phyloP scores from a whole-genome alignment of 495 filamentous ascomycete genomes.

The Hyaloscypha bicolor region DNA sequence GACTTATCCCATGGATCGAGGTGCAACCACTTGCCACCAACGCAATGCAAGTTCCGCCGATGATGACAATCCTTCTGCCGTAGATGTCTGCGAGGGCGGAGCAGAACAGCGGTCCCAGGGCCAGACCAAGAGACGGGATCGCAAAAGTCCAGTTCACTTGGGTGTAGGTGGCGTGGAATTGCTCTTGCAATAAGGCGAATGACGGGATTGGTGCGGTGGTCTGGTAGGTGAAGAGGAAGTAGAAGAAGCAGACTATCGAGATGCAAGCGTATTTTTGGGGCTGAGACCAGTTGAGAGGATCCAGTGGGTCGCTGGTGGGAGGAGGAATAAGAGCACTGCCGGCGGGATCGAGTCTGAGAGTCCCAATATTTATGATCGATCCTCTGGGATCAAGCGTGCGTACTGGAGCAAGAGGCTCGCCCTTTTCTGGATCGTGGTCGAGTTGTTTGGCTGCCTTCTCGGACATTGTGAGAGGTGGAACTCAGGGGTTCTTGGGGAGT shows the following conservation, averaged over 20 bases:
- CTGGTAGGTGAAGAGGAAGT: slow-evolving; percentile 67
- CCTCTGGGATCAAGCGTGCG: neutral
- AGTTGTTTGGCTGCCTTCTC: no score
- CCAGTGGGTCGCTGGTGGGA: slow-evolving; percentile 54
- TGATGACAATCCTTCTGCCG: slow-evolving; percentile 56
- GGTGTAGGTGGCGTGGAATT: slow-evolving; percentile 50
- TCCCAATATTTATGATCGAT: neutral
- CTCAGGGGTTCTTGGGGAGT: no score
- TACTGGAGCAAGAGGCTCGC: neutral
- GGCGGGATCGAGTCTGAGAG: slow-evolving; percentile 27
- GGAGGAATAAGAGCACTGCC: slow-evolving; percentile 41
- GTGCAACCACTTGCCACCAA: slow-evolving; percentile 46
- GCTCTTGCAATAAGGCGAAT: slow-evolving; percentile 52
- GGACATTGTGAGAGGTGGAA: no score
- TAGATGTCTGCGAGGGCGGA: slow-evolving; percentile 60
- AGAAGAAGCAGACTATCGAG: slow-evolving; percentile 62
- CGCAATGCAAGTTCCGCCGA: slow-evolving; percentile 56
- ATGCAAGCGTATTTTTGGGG: slow-evolving; percentile 54
- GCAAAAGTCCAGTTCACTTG: slow-evolving; percentile 68
- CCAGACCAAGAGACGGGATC: slow-evolving; percentile 60
- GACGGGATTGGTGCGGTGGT: slow-evolving; percentile 65
- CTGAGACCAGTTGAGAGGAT: slow-evolving; percentile 60
- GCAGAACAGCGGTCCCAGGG: slow-evolving; percentile 61
- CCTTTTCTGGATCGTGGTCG: neutral
- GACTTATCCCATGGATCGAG: slow-evolving; percentile 36